phyloP scores from a whole-genome alignment of 345 rosid species.

The Salix exigua region DNA sequence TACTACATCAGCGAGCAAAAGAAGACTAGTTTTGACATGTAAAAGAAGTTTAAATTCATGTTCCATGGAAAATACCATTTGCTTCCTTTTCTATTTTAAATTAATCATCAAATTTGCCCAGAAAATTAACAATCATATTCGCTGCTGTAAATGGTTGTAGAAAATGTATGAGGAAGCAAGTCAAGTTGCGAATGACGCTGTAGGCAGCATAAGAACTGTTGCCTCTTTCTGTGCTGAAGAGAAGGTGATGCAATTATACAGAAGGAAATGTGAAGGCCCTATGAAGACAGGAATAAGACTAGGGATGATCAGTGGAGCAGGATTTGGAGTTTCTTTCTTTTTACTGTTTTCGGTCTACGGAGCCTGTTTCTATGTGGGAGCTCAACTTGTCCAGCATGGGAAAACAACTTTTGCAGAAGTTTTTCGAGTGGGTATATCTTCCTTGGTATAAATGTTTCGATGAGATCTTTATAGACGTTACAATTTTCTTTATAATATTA shows the following conservation, averaged over 20 bases:
- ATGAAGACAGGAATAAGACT: slow-evolving; percentile 59
- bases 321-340: slow-evolving; percentile 68
- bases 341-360: slow-evolving; percentile 57
- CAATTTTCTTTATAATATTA: not conserved
- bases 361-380: slow-evolving; percentile 68
- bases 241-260: slow-evolving; percentile 69
- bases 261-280: slow-evolving; percentile 79
- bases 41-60: not conserved
- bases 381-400: slow-evolving; percentile 50
- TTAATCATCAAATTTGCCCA: not conserved
- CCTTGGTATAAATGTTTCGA: not conserved
- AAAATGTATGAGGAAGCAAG: slow-evolving; percentile 87
- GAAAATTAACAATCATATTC: not conserved
- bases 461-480: not conserved
- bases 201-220: slow-evolving; percentile 81
- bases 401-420: slow-evolving; percentile 50
- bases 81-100: not conserved
- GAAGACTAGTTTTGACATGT: too few relatives aligned
- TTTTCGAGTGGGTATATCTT: slow-evolving; percentile 45
- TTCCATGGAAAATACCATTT: too few relatives aligned
- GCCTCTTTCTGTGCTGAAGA: slow-evolving; percentile 88
- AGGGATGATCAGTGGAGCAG: slow-evolving; percentile 69
- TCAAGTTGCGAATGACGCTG: slow-evolving; percentile 87
- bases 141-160: slow-evolving; percentile 31
- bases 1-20: not conserved